A percentile compares a stretch with the other conserved stretches of the same genome.
These are phyloP conservation scores for Diaporthe ampelina DNA, from an alignment of 2,329 filamentous ascomycete genomes.

Conservation along the genomic window DNA sequence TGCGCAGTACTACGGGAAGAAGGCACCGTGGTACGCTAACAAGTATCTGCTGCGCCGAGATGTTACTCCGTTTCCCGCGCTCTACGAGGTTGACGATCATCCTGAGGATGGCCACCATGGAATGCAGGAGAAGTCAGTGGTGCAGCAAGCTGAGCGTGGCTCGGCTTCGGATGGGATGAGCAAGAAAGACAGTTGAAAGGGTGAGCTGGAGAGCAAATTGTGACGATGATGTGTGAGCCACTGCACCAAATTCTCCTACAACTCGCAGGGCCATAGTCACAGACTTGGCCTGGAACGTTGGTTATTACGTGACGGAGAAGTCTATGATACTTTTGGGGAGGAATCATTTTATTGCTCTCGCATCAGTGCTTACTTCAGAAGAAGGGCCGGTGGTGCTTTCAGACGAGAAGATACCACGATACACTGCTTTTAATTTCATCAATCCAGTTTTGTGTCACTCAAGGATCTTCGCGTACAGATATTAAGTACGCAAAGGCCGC, in stretches of 20 bases:
- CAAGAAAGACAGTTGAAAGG: not conserved
- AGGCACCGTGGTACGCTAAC: conserved; percentile 9
- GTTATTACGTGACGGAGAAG: not conserved
- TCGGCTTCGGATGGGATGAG: not conserved
- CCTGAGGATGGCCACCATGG: not conserved
- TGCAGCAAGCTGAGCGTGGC: not conserved
- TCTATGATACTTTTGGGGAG: not conserved
- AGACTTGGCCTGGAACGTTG: not conserved
- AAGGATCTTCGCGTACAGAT: not conserved
- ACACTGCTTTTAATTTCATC: no score
- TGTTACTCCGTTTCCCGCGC: not conserved
- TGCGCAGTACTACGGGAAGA: conserved; percentile 6
- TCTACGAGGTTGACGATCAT: conserved; percentile 26
- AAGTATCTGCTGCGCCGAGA: conserved; percentile 21
- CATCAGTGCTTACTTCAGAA: not conserved
- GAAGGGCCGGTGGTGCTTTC: not conserved
- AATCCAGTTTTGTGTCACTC: not conserved
- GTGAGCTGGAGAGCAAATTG: not conserved
- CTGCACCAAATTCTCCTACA: no score
- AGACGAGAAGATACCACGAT: not conserved
- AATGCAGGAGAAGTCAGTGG: conserved; percentile 3
- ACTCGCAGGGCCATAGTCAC: not conserved
- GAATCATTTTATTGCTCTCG: not conserved
- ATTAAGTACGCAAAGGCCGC: no score
- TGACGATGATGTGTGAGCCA: not conserved